Base-by-base conservation (phyloP, 2,329 filamentous ascomycete species). In the Davidsoniella virescens region DNA sequence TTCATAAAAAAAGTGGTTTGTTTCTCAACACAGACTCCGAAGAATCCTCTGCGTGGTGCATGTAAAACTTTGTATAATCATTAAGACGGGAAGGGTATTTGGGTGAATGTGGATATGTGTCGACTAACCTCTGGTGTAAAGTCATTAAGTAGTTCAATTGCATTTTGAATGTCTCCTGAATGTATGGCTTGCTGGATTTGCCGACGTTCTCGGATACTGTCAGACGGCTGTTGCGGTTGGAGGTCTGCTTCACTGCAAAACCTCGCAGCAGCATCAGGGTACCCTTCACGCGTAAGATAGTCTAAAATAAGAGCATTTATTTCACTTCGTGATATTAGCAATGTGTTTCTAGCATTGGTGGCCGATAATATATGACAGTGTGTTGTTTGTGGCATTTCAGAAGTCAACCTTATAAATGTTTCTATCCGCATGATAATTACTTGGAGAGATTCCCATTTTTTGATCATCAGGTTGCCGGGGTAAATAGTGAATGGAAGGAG, bases 381-480 rank as follows among this genome's bases (percentile, higher is more conserved):
- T 52, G 39, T 17, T 33, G 20, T 43, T 41, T 12, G 33, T 43
- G 49, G 46, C 47, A 54, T 51, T 49, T 63, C 80, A 74, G 75
- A 69, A 78, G 79, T 84, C 82, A 78, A 81, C 78, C 84, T 80
- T 60, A 64, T 63, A 58, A 64, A 65, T 69, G 72, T 66, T 80
- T 87, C 80, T 51, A 45, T 98, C 92, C 82, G 85, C 92, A 98
- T 75, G 67, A 65, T 69, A 49, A 71, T 78, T 74, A 75, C 85
- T 96, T 86, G 84, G 92, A 98, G 93, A 98, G 92, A 98, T 98
- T 98, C 92, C 92, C 92, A 98, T 94, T 93, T 82, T 81, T 80
- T 74, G 69, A 69, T 74, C 71, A 85, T 93, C 88, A 94, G 48
- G 48, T 47, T 53, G 51, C 51, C 47, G 25, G n/a, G 18, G 36